phyloP scores from a whole-genome alignment of 441 rosid species.

The Geranium incanum region DNA sequence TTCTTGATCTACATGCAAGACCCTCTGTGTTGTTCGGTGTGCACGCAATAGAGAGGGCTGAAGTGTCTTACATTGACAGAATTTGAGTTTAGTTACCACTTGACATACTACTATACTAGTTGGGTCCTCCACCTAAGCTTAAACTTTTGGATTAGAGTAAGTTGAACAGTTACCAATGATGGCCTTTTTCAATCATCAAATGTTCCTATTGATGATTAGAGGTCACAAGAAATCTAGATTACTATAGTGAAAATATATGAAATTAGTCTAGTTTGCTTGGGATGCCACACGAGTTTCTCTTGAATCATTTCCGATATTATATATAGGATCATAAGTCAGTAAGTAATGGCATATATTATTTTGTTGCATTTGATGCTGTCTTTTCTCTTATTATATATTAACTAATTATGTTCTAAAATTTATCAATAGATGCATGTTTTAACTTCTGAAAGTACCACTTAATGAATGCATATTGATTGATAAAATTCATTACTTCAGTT shows the following conservation, averaged over 20 bases:
- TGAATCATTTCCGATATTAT: not conserved
- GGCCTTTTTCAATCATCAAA: too few relatives aligned
- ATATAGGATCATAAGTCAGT: not conserved
- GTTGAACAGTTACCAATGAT: too few relatives aligned
- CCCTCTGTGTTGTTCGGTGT: too few relatives aligned
- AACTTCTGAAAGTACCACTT: not conserved
- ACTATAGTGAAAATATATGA: not conserved
- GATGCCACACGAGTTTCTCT: not conserved
- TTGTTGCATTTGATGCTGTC: not conserved
- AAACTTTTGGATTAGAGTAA: too few relatives aligned
- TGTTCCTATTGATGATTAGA: not conserved
- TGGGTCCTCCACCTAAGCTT: too few relatives aligned
- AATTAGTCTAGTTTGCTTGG: not conserved
- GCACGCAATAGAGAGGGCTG: too few relatives aligned
- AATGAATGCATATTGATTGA: not conserved
- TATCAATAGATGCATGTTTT: not conserved
- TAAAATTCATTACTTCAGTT: not conserved
- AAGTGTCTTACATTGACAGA: too few relatives aligned
- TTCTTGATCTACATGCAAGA: too few relatives aligned
- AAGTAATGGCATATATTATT: not conserved
- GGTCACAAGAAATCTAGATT: not conserved
- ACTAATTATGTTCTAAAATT: not conserved
- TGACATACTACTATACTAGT: too few relatives aligned
- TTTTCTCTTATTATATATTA: not conserved
- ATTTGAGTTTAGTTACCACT: too few relatives aligned